A percentile compares a stretch with the other conserved stretches of the same genome.
phyloP scores from a whole-genome alignment of 495 filamentous ascomycete genomes.

The Trichocladium uniseriatum region DNA sequence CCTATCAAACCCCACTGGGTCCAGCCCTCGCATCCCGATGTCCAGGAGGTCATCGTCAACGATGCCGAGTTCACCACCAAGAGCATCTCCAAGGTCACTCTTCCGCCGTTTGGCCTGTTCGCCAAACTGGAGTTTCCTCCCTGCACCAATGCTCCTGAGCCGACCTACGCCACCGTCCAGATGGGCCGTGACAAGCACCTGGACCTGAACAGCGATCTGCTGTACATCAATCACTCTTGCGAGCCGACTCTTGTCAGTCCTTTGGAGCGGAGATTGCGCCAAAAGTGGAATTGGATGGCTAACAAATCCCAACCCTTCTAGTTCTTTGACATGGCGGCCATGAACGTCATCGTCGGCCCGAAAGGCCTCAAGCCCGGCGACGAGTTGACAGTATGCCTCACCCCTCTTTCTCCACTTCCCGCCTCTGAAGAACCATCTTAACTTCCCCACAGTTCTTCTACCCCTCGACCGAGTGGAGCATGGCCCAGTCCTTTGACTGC shows the following conservation, averaged over 20 bases:
- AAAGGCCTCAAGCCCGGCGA: slow-evolving; percentile 50
- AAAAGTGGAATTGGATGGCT: background rate
- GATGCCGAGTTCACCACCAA: slow-evolving; percentile 48
- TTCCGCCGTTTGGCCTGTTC: slow-evolving; percentile 54
- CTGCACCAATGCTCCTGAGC: slow-evolving; percentile 41
- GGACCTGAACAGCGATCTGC: slow-evolving; percentile 64
- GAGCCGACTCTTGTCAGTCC: slow-evolving; percentile 49
- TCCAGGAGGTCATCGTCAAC: slow-evolving; percentile 43
- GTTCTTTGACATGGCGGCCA: slow-evolving; percentile 57
- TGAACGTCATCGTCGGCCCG: slow-evolving; percentile 53
- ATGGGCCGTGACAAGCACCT: slow-evolving; percentile 52
- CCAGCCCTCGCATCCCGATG: slow-evolving; percentile 44
- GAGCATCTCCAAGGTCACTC: slow-evolving; percentile 49
- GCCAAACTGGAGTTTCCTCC: slow-evolving; percentile 44
- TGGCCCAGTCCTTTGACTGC: slow-evolving; percentile 66
- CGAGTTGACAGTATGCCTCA: slow-evolving; percentile 46
- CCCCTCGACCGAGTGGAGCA: slow-evolving; percentile 65
- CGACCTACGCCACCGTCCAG: slow-evolving; percentile 65
- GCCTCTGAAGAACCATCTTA: background rate
- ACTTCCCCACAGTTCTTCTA: slow-evolving; percentile 53
- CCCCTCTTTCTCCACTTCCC: background rate
- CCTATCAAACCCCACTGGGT: slow-evolving; percentile 43
- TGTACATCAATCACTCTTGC: slow-evolving; percentile 71
- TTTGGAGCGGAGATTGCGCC: background rate
- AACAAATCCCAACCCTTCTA: slow-evolving; percentile 3